These are phyloP conservation scores for Aspergillaceae sp. DNA, from an alignment of 2,329 filamentous ascomycete species.

Conservation along the genomic window DNA sequence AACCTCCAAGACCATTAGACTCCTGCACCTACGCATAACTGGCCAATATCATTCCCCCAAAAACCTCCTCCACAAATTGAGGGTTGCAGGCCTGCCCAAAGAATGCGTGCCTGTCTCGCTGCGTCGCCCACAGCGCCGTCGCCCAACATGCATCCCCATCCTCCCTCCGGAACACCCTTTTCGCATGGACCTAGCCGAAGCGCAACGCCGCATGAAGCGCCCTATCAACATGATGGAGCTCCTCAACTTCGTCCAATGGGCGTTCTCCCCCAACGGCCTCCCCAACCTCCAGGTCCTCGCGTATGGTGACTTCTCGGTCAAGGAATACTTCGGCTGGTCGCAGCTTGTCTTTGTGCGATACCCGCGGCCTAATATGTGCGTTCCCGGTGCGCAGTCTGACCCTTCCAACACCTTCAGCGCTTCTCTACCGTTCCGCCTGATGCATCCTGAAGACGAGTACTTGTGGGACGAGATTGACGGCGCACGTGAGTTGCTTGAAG, in stretches of 20 bases:
- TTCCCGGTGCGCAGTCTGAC: neutral
- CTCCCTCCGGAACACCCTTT: neutral
- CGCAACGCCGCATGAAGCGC: neutral
- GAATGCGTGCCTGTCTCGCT: neutral
- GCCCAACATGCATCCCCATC: neutral
- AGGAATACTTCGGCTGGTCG: neutral
- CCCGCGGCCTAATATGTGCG: neutral
- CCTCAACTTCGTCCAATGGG: neutral
- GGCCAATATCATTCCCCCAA: neutral
- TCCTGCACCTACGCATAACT: neutral
- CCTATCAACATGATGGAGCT: neutral
- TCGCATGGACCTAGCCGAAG: neutral
- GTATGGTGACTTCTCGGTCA: neutral
- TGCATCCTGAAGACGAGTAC: neutral
- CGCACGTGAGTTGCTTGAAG: neutral
- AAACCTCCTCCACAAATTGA: neutral
- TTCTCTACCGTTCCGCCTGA: neutral
- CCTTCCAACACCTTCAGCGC: neutral
- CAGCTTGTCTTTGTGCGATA: neutral
- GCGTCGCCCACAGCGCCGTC: neutral
- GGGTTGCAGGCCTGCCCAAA: neutral
- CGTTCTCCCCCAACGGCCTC: neutral
- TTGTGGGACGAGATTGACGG: neutral
- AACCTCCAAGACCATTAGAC: neutral
- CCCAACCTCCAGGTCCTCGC: neutral